Evolutionary conservation across 768 basidiomycete genomes (phyloP).

Genomic region (Boletus rufocinnamomeus): DNA sequence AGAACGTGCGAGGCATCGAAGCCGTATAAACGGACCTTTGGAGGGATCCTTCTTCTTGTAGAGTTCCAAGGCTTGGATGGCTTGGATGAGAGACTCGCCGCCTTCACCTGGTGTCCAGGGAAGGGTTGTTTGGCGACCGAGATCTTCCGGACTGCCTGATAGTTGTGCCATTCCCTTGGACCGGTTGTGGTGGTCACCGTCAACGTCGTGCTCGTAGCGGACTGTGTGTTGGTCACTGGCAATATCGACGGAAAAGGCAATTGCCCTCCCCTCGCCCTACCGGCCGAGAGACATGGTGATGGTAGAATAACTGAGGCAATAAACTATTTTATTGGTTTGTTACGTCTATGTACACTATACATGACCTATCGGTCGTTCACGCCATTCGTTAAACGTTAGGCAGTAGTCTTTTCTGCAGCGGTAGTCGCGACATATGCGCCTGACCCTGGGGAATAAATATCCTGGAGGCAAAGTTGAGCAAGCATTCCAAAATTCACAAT

Average conservation of each 20-base stretch:
- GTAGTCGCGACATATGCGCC: conserved; percentile 38
- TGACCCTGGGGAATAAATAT: conserved; percentile 44
- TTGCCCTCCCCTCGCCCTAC: too few relatives aligned
- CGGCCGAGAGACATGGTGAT: too few relatives aligned
- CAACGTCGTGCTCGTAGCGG: not conserved
- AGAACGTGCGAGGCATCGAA: not conserved
- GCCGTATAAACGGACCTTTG: conserved; percentile 55
- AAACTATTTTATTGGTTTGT: not conserved
- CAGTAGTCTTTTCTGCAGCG: not conserved
- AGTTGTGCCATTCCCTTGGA: conserved; percentile 30
- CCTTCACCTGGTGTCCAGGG: conserved; percentile 37
- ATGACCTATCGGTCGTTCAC: not conserved
- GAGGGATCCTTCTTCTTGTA: conserved; percentile 86
- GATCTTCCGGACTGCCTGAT: conserved; percentile 36
- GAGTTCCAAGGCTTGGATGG: conserved; percentile 71
- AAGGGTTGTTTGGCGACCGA: conserved; percentile 33
- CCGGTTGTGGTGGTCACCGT: conserved; percentile 8
- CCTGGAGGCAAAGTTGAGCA: conserved; percentile 30
- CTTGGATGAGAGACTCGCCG: conserved; percentile 43
- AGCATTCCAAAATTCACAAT: too few relatives aligned
- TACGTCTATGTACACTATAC: not conserved
- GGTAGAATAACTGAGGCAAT: not conserved
- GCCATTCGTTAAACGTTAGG: not conserved
- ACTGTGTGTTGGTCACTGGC: not conserved
- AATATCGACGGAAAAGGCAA: conserved; percentile 14